phyloP scores from a whole-genome alignment of 2,329 filamentous ascomycete species.

The Paraphoma chrysanthemicola region DNA sequence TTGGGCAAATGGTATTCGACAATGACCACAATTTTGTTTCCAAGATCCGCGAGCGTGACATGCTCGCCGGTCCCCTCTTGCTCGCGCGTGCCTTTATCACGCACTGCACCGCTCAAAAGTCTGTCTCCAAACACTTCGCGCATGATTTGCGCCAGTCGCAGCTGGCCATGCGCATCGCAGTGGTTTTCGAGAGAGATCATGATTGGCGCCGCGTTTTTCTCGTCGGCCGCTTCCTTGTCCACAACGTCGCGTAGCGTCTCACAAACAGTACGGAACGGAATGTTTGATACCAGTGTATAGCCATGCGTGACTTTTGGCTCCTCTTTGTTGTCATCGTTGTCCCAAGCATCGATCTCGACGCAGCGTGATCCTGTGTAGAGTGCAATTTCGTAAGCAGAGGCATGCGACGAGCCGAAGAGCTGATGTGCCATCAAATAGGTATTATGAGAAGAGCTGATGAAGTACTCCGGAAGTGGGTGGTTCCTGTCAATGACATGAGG shows the following conservation, averaged over 20 bases:
- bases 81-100: constrained; percentile 63
- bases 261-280: constrained; percentile 70
- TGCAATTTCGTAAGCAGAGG: constrained; percentile 68
- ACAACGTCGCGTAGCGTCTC: constrained; percentile 69
- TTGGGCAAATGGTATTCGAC: constrained; percentile 70
- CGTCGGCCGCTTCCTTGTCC: constrained; percentile 62
- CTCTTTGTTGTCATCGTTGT: constrained; percentile 64
- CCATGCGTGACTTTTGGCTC: constrained; percentile 76
- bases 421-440: constrained; percentile 76
- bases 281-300: constrained; percentile 71
- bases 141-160: constrained; percentile 70
- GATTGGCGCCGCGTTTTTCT: constrained; percentile 62
- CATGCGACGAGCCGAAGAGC: constrained; percentile 68
- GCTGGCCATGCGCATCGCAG: constrained; percentile 65
- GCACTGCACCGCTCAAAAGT: constrained; percentile 64
- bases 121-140: constrained; percentile 67
- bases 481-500: constrained; percentile 62
- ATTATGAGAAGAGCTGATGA: constrained; percentile 76
- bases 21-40: constrained; percentile 69
- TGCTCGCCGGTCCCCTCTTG: constrained; percentile 59
- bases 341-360: constrained; percentile 78
- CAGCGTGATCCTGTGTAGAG: constrained; percentile 70
- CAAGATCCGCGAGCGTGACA: constrained; percentile 65
- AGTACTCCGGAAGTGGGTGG: constrained; percentile 71
- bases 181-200: constrained; percentile 73